Evolutionary conservation across 2,329 filamentous ascomycete genomes (phyloP), one percentile per base, ranked within the genome.

Genomic region (Fusarium sp.): DNA sequence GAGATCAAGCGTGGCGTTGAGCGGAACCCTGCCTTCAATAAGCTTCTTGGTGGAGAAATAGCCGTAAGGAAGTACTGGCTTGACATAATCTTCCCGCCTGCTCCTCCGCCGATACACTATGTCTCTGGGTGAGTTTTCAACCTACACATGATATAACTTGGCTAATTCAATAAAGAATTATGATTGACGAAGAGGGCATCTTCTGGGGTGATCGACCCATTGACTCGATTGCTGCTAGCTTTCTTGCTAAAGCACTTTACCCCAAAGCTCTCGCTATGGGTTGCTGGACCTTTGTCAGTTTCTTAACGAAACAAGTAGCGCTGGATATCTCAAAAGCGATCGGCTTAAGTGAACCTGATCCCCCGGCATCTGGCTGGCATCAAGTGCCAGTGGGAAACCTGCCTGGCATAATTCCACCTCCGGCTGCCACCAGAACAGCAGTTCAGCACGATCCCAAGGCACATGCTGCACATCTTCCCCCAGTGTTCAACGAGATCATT

Each of bases 41-140:
- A 67, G 51, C 61, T 80, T 6, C 80, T 83, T 38, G 83, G 83
- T 37, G 89, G 89, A 15, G 82, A 83, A 31, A 80, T 89, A 54
- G 83, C 82, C 41, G 68, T 91, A 35, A 83, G 82, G 38, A 85
- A 85, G 62, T 84, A 82, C 56, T 92, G 89, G 90, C 82, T 93
- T 33, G 86, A 91, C 44, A 82, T 91, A 31, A 84, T 89, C 55
- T 92, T 88, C 70, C 91, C 91, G 1, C 80, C 81, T 46, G 82
- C 81, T 39, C 88, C 90, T 45, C 90, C 91, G 4, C 89, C 90
- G 10, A 85, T 84, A 60, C 90, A 88, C 63, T 83, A 86, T 66
- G 85, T 88, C 64, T 86, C 86, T 54, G 90, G 90, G 90, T 92
- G 86, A 73, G 84, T 76, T 62, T 57, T 23, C 27, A n/a, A 35